Evolutionary conservation across 345 rosid genomes (phyloP).

Genomic region (Sisymbrium altissimum): DNA sequence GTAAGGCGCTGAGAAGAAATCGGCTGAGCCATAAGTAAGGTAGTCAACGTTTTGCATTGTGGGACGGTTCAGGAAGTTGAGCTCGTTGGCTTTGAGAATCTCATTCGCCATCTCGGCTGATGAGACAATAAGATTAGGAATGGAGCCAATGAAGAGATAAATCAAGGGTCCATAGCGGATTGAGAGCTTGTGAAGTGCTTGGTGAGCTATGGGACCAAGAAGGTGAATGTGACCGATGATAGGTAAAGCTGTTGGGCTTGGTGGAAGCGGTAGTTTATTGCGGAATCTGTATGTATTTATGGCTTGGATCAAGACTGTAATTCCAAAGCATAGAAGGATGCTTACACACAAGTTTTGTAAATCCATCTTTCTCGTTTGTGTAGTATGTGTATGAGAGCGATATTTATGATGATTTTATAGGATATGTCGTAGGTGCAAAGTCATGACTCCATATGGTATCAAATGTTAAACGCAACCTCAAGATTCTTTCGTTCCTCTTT

Average conservation of each 20-base stretch:
- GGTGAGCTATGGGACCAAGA: slow-evolving; percentile 55
- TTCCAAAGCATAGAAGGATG: slow-evolving; percentile 22
- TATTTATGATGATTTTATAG: slow-evolving; percentile 2
- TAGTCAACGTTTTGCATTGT: slow-evolving; percentile 51
- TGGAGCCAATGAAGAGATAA: slow-evolving; percentile 64
- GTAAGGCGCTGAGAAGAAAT: slow-evolving; percentile 60
- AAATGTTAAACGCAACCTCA: neutral
- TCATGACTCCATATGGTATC: slow-evolving; percentile 17
- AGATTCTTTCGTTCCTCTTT: slow-evolving; percentile 20
- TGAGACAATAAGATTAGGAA: slow-evolving; percentile 60
- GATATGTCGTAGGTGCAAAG: neutral
- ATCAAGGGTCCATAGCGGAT: slow-evolving; percentile 54
- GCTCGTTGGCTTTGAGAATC: slow-evolving; percentile 58
- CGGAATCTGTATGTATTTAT: neutral
- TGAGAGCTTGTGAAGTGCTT: slow-evolving; percentile 66
- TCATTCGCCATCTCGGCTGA: slow-evolving; percentile 53
- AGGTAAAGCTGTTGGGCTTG: slow-evolving; percentile 48
- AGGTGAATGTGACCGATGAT: slow-evolving; percentile 50
- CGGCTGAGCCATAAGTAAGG: slow-evolving; percentile 73
- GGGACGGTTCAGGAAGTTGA: slow-evolving; percentile 49
- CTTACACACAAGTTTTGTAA: neutral
- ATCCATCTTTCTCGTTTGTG: slow-evolving; percentile 12
- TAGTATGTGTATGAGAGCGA: slow-evolving; percentile 1
- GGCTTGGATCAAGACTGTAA: slow-evolving; percentile 19
- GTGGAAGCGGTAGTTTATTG: slow-evolving; percentile 34